Evolutionary conservation across 2,329 filamentous ascomycete species (phyloP).

Genomic region (Hymenoscyphus albidus): DNA sequence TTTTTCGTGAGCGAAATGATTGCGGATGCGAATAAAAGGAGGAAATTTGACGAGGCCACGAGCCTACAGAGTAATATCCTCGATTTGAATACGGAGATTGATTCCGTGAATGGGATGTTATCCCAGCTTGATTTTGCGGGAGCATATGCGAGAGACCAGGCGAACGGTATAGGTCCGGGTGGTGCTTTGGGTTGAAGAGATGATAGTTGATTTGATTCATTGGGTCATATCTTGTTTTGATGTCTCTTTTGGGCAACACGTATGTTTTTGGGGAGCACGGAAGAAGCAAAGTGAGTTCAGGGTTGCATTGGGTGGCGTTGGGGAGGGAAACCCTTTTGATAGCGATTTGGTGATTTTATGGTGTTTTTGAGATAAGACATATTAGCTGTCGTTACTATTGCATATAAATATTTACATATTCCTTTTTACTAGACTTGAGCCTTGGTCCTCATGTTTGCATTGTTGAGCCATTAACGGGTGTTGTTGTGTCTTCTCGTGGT

Average conservation of each 20-base stretch:
- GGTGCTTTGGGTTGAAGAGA: slow-evolving; percentile 9
- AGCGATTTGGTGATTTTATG: slow-evolving; percentile 6
- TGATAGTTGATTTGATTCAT: background rate
- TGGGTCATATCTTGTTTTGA: background rate
- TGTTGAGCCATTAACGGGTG: too few species aligned
- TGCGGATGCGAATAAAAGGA: slow-evolving; percentile 60
- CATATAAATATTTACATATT: background rate
- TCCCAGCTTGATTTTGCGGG: slow-evolving; percentile 47
- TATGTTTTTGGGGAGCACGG: slow-evolving; percentile 1
- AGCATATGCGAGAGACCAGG: slow-evolving; percentile 28
- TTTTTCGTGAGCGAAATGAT: slow-evolving; percentile 71
- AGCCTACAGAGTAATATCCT: slow-evolving; percentile 61
- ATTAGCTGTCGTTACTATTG: slow-evolving; percentile 7
- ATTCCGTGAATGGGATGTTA: slow-evolving; percentile 56
- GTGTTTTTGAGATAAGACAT: background rate
- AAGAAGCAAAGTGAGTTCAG: background rate
- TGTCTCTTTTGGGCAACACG: background rate
- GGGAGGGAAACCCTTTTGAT: slow-evolving; percentile 3
- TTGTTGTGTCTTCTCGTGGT: background rate
- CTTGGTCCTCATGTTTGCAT: background rate
- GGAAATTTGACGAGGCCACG: slow-evolving; percentile 66
- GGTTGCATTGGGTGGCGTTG: slow-evolving; percentile 15
- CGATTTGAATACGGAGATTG: slow-evolving; percentile 63
- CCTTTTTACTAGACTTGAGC: background rate
- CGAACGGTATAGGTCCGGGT: slow-evolving; percentile 6